Evolutionary conservation across 257 asterid species (phyloP).

Genomic region (Solanum ahanhuiri): DNA sequence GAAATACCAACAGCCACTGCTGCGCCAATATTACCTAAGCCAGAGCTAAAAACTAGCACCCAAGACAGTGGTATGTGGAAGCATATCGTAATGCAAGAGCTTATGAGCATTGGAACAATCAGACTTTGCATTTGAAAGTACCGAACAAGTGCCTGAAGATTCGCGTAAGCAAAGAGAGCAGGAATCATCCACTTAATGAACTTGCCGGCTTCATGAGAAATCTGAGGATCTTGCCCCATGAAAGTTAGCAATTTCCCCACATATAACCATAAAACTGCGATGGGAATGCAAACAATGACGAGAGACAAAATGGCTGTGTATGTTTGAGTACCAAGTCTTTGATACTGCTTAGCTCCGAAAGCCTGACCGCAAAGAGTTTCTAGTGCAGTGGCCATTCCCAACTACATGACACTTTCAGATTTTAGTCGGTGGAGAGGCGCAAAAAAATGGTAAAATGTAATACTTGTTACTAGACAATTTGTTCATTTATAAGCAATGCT

Average conservation of each 20-base stretch:
- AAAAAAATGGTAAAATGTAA: not conserved
- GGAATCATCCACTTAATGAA: slow-evolving; percentile 55
- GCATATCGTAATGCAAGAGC: slow-evolving; percentile 39
- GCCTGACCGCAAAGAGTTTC: slow-evolving; percentile 84
- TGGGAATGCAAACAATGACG: slow-evolving; percentile 39
- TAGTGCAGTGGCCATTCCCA: slow-evolving; percentile 77
- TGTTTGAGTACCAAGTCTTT: slow-evolving; percentile 61
- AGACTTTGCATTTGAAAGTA: slow-evolving; percentile 55
- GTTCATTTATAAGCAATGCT: not conserved
- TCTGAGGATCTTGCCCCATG: slow-evolving; percentile 74
- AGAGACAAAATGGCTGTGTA: slow-evolving; percentile 56
- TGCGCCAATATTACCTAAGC: slow-evolving; percentile 35
- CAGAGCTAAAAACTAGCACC: slow-evolving; percentile 37
- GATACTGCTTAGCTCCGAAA: slow-evolving; percentile 66
- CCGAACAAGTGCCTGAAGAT: slow-evolving; percentile 44
- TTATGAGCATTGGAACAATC: slow-evolving; percentile 45
- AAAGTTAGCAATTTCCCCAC: slow-evolving; percentile 37
- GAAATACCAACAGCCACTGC: slow-evolving; percentile 48
- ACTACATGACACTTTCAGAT: slow-evolving; percentile 22
- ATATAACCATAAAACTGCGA: slow-evolving; percentile 46
- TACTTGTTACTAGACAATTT: not conserved
- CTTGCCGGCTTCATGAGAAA: slow-evolving; percentile 65
- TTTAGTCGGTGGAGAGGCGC: not conserved
- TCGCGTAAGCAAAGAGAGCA: slow-evolving; percentile 48
- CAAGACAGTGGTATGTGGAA: slow-evolving; percentile 45